Base-by-base conservation (phyloP, 371 early-diverging fungal species). In the Actinomortierella wolfii region DNA sequence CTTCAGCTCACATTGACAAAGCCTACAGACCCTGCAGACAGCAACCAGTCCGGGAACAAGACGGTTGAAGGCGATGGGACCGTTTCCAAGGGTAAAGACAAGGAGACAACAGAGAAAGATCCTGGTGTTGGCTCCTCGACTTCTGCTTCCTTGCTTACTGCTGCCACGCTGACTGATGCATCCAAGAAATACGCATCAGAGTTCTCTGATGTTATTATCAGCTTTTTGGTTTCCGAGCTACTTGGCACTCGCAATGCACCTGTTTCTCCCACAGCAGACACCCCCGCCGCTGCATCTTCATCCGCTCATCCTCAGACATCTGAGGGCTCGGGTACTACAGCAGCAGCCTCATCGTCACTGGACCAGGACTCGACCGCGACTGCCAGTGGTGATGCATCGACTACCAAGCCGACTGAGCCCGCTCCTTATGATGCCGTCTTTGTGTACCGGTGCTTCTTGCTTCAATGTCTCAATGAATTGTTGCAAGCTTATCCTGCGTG, bases 401-500 rank as follows among this genome's bases (percentile, higher is more conserved):
- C 62, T n/a, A 40, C 48, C 7, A 48, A 57, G 18, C 11, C 24
- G 2, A 40, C 24, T 6, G 54, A 59, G 18, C 61, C 60, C 3
- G 59, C 52, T 15, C 39, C 58, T 14, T 47, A 67, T 44, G 67
- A 64, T 18, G 51, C 63, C 48, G 34, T 83, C 77, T 75, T 85
- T 78, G 59, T 89, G 5, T 90, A 90, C 56, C 88, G 94, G 20
- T 89, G 92, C 51, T 94, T 92, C 80, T 59, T 97, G 34, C 71
- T 98, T 52, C 95, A 95, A 74, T 85, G 88, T 43, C 78, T 97
- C 29, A 83, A 90, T 11, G 98, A 98, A 69, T 81, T 98, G 7
- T 81, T 94, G 13, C 81, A 85, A 0, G 91, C 92, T 1, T 97
- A 92, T 78, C 86, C 94, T n/a, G 83, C 88, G 2, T 92, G 92